phyloP scores from a whole-genome alignment of 2,329 filamentous ascomycete genomes.

The Fusarium verrucosum region DNA sequence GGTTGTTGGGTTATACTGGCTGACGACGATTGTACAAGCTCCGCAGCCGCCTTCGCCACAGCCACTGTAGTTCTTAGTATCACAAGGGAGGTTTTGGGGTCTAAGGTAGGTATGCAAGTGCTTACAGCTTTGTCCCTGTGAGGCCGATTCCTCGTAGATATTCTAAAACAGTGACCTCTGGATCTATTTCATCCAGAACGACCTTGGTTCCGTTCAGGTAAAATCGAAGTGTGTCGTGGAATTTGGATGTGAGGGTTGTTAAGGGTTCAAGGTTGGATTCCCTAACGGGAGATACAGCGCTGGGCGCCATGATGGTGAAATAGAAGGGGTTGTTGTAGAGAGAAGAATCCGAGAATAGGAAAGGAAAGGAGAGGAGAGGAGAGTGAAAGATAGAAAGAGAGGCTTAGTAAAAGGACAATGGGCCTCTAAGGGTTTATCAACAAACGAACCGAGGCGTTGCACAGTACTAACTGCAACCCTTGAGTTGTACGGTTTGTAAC shows the following conservation, averaged over 20 bases:
- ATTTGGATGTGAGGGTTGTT: constrained; percentile 71
- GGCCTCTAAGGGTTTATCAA: constrained; percentile 30
- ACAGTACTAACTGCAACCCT: constrained; percentile 1
- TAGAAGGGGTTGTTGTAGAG: neutral
- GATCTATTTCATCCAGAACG: constrained; percentile 84
- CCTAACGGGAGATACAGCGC: constrained; percentile 61
- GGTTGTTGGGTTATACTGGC: constrained; percentile 91
- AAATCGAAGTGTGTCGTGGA: constrained; percentile 89
- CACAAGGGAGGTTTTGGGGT: neutral
- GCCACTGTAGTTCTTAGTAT: constrained; percentile 59
- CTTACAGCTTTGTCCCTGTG: constrained; percentile 88
- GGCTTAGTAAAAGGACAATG: constrained; percentile 1
- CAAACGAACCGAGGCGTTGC: constrained; percentile 28
- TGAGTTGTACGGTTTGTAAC: constrained; percentile 1
- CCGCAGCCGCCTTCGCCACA: constrained; percentile 97
- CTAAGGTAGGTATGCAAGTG: constrained; percentile 39
- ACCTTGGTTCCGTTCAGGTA: constrained; percentile 95
- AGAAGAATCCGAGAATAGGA: neutral
- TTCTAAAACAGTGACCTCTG: constrained; percentile 90
- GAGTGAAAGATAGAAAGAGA: neutral
- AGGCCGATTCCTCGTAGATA: constrained; percentile 92
- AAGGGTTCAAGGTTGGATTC: constrained; percentile 49
- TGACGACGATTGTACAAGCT: constrained; percentile 94
- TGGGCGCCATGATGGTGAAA: constrained; percentile 63
- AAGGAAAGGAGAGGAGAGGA: too few species aligned